Base-by-base conservation (phyloP, 768 basidiomycete genomes). In the Pisolithus sp. region DNA sequence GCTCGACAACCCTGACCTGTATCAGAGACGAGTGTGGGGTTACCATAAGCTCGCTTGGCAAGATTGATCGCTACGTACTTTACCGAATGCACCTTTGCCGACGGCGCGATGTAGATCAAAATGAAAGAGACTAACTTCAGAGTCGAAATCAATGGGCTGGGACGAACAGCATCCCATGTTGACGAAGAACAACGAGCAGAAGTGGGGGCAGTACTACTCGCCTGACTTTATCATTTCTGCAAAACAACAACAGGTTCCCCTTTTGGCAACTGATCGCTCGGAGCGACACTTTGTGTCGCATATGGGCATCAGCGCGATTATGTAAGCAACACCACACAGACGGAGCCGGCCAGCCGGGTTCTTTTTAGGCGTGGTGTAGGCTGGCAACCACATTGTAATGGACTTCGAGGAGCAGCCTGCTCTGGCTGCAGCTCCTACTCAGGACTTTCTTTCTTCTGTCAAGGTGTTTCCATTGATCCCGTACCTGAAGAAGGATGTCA, bases 61-160 rank as follows among this genome's bases (percentile, higher is more conserved):
- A 38, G 26, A 30, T 28, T 28, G 52, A 15, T 18, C 17, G 39
- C 40, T n/a, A 55, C 50, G 44, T 67, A 93, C 94, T 84, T 97
- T 98, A 68, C 95, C 95, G 74, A 98, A 99, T 23, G 95, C 93
- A 42, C 96, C 95, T 69, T 93, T 96, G 40, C 96, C 96, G 13
- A 98, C 91, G 20, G 89, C 91, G 45, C 93, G 82, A 65, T 96
- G 85, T 44, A 99, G 86, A 66, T 95, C 90, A 64, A 98, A 99
- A 73, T 98, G 95, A 72, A 87, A 98, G 46, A 99, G 85, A 65
- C 83, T 90, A 68, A 85, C 79, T 57, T 93, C 89, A 44, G 78
- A 75, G 57, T 89, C 84, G 68, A 89, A 90, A 73, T 93, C 90
- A 59, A 93, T 80, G 20, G 88, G 87, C 71, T 89, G 77, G 69